phyloP scores from a whole-genome alignment of 495 filamentous ascomycete species.

The Xylaria grammica region DNA sequence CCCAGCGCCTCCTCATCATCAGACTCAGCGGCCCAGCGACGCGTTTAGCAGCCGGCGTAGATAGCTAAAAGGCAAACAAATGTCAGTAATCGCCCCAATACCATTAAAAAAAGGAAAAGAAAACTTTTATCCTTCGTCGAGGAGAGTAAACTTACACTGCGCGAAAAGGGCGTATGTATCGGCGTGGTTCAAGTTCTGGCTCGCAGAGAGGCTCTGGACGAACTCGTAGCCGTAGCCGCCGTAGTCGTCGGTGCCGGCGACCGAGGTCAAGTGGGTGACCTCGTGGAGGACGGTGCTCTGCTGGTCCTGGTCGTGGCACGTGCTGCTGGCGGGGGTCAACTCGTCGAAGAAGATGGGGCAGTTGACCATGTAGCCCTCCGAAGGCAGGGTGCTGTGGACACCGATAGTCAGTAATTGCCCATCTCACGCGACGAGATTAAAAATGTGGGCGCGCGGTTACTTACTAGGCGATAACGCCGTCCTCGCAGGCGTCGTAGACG shows the following conservation, averaged over 20 bases:
- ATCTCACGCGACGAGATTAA: neutral
- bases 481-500: conserved; percentile 51
- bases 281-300: conserved; percentile 67
- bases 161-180: conserved; percentile 68
- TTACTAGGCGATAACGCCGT: conserved; percentile 57
- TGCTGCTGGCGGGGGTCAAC: conserved; percentile 47
- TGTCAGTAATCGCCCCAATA: too few relatives aligned
- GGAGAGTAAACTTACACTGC: conserved; percentile 38
- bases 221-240: conserved; percentile 63
- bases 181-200: conserved; percentile 61
- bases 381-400: conserved; percentile 49
- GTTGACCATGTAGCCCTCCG: conserved; percentile 58
- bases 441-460: neutral
- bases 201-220: conserved; percentile 45
- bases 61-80: conserved; percentile 24
- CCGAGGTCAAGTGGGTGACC: conserved; percentile 63
- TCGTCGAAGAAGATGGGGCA: conserved; percentile 61
- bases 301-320: conserved; percentile 65
- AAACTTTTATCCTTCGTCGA: neutral
- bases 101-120: too few relatives aligned
- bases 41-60: conserved; percentile 37
- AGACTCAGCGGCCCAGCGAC: neutral
- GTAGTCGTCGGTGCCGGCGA: conserved; percentile 62
- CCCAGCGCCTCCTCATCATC: neutral
- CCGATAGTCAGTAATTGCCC: neutral